phyloP scores from a whole-genome alignment of 495 filamentous ascomycete species.

The Aspergillus affinis region DNA sequence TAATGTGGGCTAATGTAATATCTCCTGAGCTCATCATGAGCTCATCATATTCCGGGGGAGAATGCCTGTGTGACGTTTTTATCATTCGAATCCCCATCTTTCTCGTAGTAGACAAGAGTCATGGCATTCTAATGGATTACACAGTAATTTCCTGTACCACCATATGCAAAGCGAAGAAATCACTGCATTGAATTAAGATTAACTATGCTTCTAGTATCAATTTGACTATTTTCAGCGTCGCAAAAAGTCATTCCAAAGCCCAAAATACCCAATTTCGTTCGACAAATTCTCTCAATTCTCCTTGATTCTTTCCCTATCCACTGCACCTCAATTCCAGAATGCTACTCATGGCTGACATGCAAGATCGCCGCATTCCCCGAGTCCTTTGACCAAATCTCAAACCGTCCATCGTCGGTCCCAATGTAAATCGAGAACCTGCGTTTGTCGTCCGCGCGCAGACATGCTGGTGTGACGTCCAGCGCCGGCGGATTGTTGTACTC shows the following conservation, averaged over 20 bases:
- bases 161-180: background rate
- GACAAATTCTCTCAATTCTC: too few relatives aligned
- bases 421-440: conserved; percentile 17
- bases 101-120: background rate
- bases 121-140: background rate
- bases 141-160: background rate
- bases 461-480: conserved; percentile 16
- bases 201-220: background rate
- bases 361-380: conserved; percentile 18
- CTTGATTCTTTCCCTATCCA: background rate
- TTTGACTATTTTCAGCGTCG: too few relatives aligned
- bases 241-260: too few relatives aligned
- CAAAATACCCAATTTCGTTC: too few relatives aligned
- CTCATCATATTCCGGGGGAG: too few relatives aligned
- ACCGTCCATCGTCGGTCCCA: conserved; percentile 6
- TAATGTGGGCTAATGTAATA: too few relatives aligned
- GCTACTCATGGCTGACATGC: conserved; percentile 2
- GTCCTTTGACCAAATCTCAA: conserved; percentile 21
- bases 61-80: too few relatives aligned
- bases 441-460: conserved; percentile 6
- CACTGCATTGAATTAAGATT: background rate
- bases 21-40: too few relatives aligned
- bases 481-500: conserved; percentile 8
- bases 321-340: too few relatives aligned
- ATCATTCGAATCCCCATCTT: too few relatives aligned